Base-by-base conservation (phyloP, 2,329 filamentous ascomycete species). In the Colletotrichum truncatum region DNA sequence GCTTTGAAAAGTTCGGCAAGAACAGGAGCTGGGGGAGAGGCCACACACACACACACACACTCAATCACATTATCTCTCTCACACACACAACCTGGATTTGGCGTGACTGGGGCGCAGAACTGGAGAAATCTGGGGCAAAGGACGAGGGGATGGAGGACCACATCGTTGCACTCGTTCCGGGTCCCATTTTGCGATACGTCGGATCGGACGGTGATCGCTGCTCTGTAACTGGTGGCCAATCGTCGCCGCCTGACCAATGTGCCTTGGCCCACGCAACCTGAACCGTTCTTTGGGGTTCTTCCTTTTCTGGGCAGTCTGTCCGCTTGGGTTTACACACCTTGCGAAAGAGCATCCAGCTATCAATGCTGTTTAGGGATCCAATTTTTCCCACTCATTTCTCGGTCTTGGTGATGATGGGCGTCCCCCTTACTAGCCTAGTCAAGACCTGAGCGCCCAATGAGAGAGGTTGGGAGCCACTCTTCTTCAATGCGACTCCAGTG, bases 241-340 rank as follows among this genome's bases (percentile, higher is more conserved):
- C 28, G 32, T 41, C 51, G 63, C 28, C 58, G 63, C 49, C 63
- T 66, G 49, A 62, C 43, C 51, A 66, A 51, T 41, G 41, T 63
- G 16, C 57, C 63, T 66, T 66, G 63, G 63, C 63, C 45, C 63
- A 66, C 63, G 58, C 63, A 63, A 66, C 41, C 56, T 38, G 46
- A 38, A 64, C 63, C 51, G 38, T n/a, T 55, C 57, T 62, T 60
- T 39, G 23, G 53, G 57, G 26, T 43, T 51, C 16, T n/a, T n/a
- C n/a, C 28, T 34, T 32, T 60, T 48, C 49, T 39, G 32, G 28
- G 12, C 10, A 45, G 23, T 6, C 6, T 23, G 26, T 18, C 38
- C 12, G 23, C 48, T 39, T 49, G 28, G 36, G 25, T 64, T 52
- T n/a, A n/a, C n/a, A 26, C 45, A 49, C 25, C 11, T 32, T 49